Conservation (phyloP, 441 rosid genomes). For the Eutrema salsugineum region DNA sequence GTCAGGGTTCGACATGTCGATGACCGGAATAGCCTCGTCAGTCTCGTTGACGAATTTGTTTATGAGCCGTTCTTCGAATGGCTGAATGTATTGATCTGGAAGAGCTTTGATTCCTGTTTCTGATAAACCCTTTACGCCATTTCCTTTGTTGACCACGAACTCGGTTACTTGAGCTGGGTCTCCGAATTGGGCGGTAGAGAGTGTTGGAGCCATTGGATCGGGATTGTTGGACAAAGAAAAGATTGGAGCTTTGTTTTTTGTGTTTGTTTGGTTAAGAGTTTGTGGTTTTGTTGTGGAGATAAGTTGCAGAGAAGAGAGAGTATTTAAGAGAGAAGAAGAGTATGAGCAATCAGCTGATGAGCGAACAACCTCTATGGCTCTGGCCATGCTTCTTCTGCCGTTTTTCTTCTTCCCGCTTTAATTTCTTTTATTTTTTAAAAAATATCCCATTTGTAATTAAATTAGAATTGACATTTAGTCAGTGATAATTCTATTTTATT, state of each 20-base stretch:
- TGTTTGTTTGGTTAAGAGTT: not conserved
- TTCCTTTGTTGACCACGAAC: conserved; percentile 32
- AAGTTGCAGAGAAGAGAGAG: conserved; percentile 17
- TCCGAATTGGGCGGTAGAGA: conserved; percentile 11
- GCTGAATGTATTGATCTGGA: conserved; percentile 36
- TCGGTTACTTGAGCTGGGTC: conserved; percentile 30
- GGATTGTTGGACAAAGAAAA: not conserved
- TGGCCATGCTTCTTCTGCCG: conserved; percentile 27
- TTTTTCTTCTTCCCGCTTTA: conserved; percentile 22
- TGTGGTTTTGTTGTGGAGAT: not conserved
- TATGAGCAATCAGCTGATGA: conserved; percentile 20
- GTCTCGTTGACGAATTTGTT: conserved; percentile 33
- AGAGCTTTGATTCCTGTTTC: conserved; percentile 35
- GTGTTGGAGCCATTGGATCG: conserved; percentile 33
- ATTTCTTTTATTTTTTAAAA: not conserved
- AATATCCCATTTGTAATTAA: not conserved
- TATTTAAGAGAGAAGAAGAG: conserved; percentile 17
- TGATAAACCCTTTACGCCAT: conserved; percentile 35
- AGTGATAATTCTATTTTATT: not conserved
- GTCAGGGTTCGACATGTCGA: conserved; percentile 31
- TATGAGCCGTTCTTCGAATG: conserved; percentile 30
- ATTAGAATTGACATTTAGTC: not conserved
- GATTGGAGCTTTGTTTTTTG: not conserved
- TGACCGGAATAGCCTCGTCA: conserved; percentile 29
- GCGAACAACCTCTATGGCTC: conserved; percentile 29